Evolutionary conservation across 2,329 filamentous ascomycete genomes (phyloP), one percentile per base, ranked within the genome.

Genomic region (Chrysoporthe austroafricana): DNA sequence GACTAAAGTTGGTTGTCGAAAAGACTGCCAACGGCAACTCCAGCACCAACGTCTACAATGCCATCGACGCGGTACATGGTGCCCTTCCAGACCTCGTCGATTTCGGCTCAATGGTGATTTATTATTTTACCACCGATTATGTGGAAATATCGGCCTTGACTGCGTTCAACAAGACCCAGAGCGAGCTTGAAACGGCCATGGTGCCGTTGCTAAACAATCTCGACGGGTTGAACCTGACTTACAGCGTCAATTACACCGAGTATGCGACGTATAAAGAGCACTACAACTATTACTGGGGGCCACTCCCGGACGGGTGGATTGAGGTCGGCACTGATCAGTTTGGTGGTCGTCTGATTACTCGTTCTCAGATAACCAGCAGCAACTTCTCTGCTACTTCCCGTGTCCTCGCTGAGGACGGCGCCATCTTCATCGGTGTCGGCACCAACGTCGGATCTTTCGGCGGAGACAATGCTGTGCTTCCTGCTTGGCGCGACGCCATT

Each of bases 401-500:
- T 8, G 50, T 50, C 8, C 46, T 66, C 26, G 68, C 66, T 18
- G 58, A 63, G 18, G 64, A 66, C 4, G 63, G 63, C 1, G 70
- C 60, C 14, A 67, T 66, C 18, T 71, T 71, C 36, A 71, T 71
- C 32, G 67, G 67, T 2, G 66, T 66, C 32, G 69, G 64, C 18
- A 62, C 69, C 5, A 50, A 70, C 60, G 69, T 72, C 8, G 52
- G 71, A 48, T 58, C 36, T 1, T 68, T 68, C 11, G 63, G 63
- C 3, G 74, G 75, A 34, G 75, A 76, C 43, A 80, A 77, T 70
- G 75, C 79, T 1, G 78, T 81, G 36, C 76, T 76, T 46, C 79
- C 79, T 0, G 76, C 75, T 2, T 81, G 79, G 79, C 77, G 79
- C 34, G 72, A 74, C 43, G 70, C 78, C 11, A 74, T 80, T 21